Base-by-base conservation (phyloP, 106 monocot genomes). In the Vanilla planifolia region DNA sequence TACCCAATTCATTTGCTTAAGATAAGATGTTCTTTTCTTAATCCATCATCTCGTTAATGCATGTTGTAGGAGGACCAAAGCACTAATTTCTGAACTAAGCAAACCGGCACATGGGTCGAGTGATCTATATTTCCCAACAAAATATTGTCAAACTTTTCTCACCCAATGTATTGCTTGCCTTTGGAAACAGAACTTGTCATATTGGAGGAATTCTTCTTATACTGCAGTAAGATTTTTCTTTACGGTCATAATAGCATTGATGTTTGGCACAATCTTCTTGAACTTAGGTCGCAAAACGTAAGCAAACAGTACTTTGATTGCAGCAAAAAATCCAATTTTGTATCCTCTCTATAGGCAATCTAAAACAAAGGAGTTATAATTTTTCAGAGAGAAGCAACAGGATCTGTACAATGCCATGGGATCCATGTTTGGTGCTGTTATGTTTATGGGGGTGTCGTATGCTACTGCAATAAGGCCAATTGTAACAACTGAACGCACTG, bases 391-490 rank as follows among this genome's bases (percentile, higher is more conserved):
- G 11, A 68, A 46, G 7, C n/a, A 37, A 22, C 63, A 77, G 13
- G 85, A 80, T 43, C 60, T 85, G 21, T 43, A 70, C 35, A 60
- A 72, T 55, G 47, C 76, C 19, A 64, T 85, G 71, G 85, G 91
- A 4, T 47, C 79, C 36, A 58, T 86, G 19, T 85, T 86, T 67
- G 41, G 75, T 47, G 77, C 85, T 33, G 70, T 72, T 68, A 37
- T 86, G 50, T 91, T 91, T 63, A 65, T 91, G 33, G 91, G 91
- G 7, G 70, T 82, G 16, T 28, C 53, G 16, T 53, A 85, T 63
- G 34, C 89, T 4, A 67, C 75, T 32, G 62, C 78, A 7, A 66
- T 85, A 37, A 85, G 82, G 44, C 85, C 90, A 20, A 64, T 90
- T 48, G 48, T 85, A 40, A 68, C 71, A 3, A 65, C 75, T 37